Evolutionary conservation across 129 eudicot species (phyloP).

Genomic region (Helianthus tuberosus): DNA sequence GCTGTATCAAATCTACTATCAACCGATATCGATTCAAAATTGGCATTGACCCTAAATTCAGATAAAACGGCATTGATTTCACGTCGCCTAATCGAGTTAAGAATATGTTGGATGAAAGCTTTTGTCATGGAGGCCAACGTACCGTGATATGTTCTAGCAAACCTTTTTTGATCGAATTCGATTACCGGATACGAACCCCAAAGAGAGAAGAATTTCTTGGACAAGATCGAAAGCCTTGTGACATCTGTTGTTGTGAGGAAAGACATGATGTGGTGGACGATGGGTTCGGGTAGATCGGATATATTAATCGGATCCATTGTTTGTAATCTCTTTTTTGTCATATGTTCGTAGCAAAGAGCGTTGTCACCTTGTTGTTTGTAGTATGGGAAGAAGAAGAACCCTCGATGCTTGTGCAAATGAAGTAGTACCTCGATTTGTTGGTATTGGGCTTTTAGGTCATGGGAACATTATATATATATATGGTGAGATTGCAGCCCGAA

Average conservation of each 20-base stretch:
- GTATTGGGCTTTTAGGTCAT: background rate
- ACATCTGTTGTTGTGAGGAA: conserved; percentile 18
- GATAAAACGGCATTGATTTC: background rate
- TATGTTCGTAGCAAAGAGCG: background rate
- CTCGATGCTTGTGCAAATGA: background rate
- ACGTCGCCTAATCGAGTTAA: conserved; percentile 14
- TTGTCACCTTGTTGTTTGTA: conserved; percentile 17
- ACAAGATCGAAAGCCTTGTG: conserved; percentile 28
- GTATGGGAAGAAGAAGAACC: conserved; percentile 18
- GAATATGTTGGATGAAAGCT: conserved; percentile 22
- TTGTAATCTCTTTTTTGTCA: background rate
- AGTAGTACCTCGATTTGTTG: no score
- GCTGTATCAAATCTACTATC: conserved; percentile 22
- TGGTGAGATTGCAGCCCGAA: background rate
- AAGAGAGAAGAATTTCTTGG: conserved; percentile 29
- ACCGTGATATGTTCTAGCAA: conserved; percentile 1
- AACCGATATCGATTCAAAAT: background rate
- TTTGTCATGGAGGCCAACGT: background rate
- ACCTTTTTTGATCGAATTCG: conserved; percentile 14
- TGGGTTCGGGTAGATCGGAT: conserved; percentile 39
- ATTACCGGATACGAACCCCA: conserved; percentile 36
- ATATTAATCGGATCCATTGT: conserved; percentile 27
- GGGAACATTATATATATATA: background rate
- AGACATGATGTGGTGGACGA: conserved; percentile 44
- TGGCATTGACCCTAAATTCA: conserved; percentile 28